Evolutionary conservation across 2,329 filamentous ascomycete genomes (phyloP).

Genomic region (Cryphonectria nitschkei): DNA sequence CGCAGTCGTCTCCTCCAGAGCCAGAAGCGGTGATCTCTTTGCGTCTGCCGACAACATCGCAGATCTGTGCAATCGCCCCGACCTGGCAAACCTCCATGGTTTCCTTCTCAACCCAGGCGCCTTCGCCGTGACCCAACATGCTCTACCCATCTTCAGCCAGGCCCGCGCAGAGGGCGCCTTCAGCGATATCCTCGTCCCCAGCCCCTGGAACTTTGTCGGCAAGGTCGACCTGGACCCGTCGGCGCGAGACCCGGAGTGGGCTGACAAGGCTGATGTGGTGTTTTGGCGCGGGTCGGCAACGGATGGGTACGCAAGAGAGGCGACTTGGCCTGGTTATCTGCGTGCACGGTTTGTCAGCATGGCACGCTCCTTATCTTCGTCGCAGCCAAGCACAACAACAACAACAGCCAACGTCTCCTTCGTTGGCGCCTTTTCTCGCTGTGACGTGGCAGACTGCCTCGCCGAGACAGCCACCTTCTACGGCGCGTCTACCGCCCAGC

Average conservation of each 20-base stretch:
- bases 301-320: constrained; percentile 50
- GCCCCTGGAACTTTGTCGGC: constrained; percentile 44
- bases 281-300: constrained; percentile 60
- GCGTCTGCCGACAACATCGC: constrained; percentile 42
- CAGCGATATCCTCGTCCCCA: constrained; percentile 54
- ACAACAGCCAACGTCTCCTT: constrained; percentile 41
- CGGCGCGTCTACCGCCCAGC: constrained; percentile 31
- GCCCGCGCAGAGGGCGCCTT: constrained; percentile 55
- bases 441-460: constrained; percentile 39
- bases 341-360: constrained; percentile 60
- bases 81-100: constrained; percentile 54
- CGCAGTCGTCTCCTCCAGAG: constrained; percentile 28
- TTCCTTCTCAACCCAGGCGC: constrained; percentile 52
- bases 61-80: constrained; percentile 54
- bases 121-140: constrained; percentile 46
- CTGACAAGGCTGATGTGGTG: constrained; percentile 51
- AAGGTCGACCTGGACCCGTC: constrained; percentile 44
- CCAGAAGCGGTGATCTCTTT: constrained; percentile 40
- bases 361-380: constrained; percentile 2
- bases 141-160: constrained; percentile 61
- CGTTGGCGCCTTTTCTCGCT: constrained; percentile 43
- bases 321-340: constrained; percentile 61
- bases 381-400: not conserved
- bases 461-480: constrained; percentile 40
- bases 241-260: constrained; percentile 48